phyloP scores from a whole-genome alignment of 306 rosid species.

The Pyrus bretschneideri region DNA sequence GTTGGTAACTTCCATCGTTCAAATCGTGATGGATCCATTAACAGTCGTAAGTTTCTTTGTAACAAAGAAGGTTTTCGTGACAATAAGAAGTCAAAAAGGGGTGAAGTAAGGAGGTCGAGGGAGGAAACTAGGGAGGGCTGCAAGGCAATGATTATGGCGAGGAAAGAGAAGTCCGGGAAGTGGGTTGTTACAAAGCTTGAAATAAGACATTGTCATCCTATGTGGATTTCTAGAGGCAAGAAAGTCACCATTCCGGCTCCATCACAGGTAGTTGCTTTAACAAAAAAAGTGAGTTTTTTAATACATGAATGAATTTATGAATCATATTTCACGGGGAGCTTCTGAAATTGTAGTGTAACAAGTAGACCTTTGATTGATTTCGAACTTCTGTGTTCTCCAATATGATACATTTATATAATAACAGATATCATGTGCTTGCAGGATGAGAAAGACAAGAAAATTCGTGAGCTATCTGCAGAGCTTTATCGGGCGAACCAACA shows the following conservation, averaged over 20 bases:
- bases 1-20: constrained; percentile 34
- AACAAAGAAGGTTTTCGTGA: constrained; percentile 39
- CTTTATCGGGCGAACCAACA: not conserved
- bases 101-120: constrained; percentile 6
- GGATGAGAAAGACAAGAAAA: constrained; percentile 8
- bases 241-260: not conserved
- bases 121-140: constrained; percentile 8
- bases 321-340: not conserved
- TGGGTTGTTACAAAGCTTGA: constrained; percentile 10
- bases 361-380: not conserved
- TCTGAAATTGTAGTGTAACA: not conserved
- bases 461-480: not conserved
- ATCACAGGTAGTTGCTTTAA: constrained; percentile 3
- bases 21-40: constrained; percentile 23
- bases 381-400: not conserved
- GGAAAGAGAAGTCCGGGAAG: constrained; percentile 6
- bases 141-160: constrained; percentile 11
- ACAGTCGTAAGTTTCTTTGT: constrained; percentile 31
- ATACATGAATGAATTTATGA: not conserved
- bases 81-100: not conserved
- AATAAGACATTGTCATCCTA: not conserved
- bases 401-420: not conserved
- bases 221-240: constrained; percentile 5
- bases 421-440: not conserved
- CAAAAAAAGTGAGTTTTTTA: not conserved